Evolutionary conservation across 73 alveolate species (phyloP).

Genomic region (Paramecium tetraurelia): DNA sequence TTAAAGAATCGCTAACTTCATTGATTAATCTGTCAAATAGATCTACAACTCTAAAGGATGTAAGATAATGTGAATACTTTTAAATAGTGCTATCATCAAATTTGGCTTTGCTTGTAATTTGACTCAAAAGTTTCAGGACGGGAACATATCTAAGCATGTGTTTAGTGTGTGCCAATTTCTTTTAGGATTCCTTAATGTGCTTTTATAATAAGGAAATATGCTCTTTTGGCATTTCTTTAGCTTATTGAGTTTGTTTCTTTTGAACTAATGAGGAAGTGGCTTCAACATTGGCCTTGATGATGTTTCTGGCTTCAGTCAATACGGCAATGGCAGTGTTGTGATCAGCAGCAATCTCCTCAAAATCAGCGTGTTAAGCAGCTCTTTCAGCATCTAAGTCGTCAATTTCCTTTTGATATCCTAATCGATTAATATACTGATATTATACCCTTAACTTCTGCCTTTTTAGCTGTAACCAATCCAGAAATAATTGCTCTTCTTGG

Average conservation of each 20-base stretch:
- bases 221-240: background rate
- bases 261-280: constrained; percentile 4
- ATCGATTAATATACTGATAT: background rate
- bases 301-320: constrained; percentile 39
- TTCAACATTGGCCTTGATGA: constrained; percentile 31
- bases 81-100: background rate
- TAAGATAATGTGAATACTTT: background rate
- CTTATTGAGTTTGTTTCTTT: background rate
- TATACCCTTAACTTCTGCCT: constrained; percentile 39
- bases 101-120: background rate
- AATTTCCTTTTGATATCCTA: constrained; percentile 40
- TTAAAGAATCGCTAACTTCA: constrained; percentile 37
- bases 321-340: constrained; percentile 43
- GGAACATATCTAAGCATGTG: constrained; percentile 38
- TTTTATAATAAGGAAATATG: background rate
- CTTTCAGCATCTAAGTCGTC: constrained; percentile 48
- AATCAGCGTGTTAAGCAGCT: constrained; percentile 16
- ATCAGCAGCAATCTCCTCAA: constrained; percentile 1
- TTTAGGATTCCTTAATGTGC: constrained; percentile 34
- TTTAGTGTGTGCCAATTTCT: background rate
- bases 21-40: background rate
- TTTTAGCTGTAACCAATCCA: constrained; percentile 21
- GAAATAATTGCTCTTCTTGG: background rate
- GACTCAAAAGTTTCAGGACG: background rate
- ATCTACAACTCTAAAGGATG: background rate